Evolutionary conservation across 768 basidiomycete genomes (phyloP), one percentile per base, ranked within the genome.

Genomic region (Arthromyces matolae): DNA sequence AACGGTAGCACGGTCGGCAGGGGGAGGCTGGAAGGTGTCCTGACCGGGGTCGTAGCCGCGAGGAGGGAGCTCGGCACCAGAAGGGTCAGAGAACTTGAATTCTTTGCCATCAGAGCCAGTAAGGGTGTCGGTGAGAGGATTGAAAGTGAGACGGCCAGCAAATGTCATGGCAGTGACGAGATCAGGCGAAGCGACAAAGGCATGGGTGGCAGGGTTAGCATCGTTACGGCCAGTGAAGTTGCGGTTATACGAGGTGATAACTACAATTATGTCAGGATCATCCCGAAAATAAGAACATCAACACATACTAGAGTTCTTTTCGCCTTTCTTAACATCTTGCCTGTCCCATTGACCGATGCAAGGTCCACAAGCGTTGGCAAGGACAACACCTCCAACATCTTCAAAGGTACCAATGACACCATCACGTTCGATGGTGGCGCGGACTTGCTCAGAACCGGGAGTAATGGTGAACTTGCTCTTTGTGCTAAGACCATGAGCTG

Each of bases 171-270:
- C 96, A 56, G 95, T 97, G 66, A 97, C 95, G 65, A 99, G 73
- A 61, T 96, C 90, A 34, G 90, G 92, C 27, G 92, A 93, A 32
- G 92, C 86, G 61, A 95, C 92, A 63, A 94, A 95, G 40, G 92
- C 90, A 70, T 98, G 96, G 25, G 96, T 99, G 53, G 93, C 93
- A 18, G 95, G 93, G 82, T 99, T 98, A 60, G 96, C 94, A 62
- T 98, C 96, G 70, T 99, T 99, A 64, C 96, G 93, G 49, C 95
- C 96, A 57, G 96, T 98, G 77, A 99, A 99, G 85, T 99, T 99
- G 68, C 96, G 94, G 84, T 99, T 99, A 82, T 99, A 99, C 16
- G 94, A 97, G 43, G 95, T 95, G 71, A 99, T 91, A 77, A 98
- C 89, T 92, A 38, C 8, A 38, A 19, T 31, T n/a, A 42, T 45